phyloP scores from a whole-genome alignment of 805 yeast species.

The Ogataea nakhonphanomensis region DNA sequence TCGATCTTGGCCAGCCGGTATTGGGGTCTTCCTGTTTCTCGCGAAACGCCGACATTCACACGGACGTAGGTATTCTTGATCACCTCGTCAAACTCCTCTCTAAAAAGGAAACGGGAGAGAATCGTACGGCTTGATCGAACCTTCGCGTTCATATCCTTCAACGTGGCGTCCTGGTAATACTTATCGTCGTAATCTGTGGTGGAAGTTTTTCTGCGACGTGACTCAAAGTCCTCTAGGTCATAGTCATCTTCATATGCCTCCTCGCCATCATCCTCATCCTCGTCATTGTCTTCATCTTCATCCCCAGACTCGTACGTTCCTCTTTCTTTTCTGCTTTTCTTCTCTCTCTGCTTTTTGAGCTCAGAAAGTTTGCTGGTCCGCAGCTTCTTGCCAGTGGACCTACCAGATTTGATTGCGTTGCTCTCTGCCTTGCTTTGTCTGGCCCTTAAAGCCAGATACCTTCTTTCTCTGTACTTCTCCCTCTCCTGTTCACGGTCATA shows the following conservation, averaged over 20 bases:
- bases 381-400: slow-evolving; percentile 24
- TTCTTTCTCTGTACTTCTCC: slow-evolving; percentile 83
- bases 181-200: slow-evolving; percentile 37
- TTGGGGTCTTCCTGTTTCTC: slow-evolving; percentile 55
- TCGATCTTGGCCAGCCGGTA: slow-evolving; percentile 85
- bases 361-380: slow-evolving; percentile 35
- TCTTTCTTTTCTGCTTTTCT: slow-evolving; percentile 29
- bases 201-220: slow-evolving; percentile 44
- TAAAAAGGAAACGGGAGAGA: slow-evolving; percentile 70
- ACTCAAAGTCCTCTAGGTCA: slow-evolving; percentile 23
- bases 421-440: slow-evolving; percentile 46
- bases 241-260: slow-evolving; percentile 38
- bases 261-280: slow-evolving; percentile 37
- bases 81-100: slow-evolving; percentile 72
- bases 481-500: slow-evolving; percentile 91
- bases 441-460: slow-evolving; percentile 79
- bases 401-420: slow-evolving; percentile 29
- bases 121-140: slow-evolving; percentile 75
- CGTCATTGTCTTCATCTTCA: slow-evolving; percentile 40
- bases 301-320: slow-evolving; percentile 26
- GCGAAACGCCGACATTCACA: slow-evolving; percentile 73
- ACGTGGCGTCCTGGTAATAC: slow-evolving; percentile 41
- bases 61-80: slow-evolving; percentile 76
- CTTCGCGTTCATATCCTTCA: slow-evolving; percentile 61
- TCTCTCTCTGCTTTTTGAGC: slow-evolving; percentile 36